Evolutionary conservation across 805 yeast species (phyloP).

Genomic region (Sugiyamaella lignohabitans): DNA sequence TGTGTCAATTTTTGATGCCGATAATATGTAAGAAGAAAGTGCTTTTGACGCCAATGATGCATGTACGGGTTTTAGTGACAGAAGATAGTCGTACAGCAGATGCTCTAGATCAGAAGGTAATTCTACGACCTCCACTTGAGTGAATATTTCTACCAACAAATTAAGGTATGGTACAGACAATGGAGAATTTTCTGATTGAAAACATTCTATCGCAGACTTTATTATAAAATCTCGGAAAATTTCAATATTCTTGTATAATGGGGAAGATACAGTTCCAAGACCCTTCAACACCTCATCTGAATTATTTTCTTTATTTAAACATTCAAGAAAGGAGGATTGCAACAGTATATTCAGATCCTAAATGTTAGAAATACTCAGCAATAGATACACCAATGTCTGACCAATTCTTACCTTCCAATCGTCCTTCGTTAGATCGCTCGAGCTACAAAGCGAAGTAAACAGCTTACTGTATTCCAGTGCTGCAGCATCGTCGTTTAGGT

Average conservation of each 20-base stretch:
- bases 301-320: no score
- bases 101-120: background rate
- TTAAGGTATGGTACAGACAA: background rate
- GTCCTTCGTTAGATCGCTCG: no score
- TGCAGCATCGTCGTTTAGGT: background rate
- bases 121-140: background rate
- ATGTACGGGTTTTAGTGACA: background rate
- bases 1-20: background rate
- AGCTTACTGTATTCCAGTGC: background rate
- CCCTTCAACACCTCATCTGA: background rate
- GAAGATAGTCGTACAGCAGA: background rate
- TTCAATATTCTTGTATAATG: background rate
- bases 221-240: background rate
- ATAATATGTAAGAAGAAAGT: no score
- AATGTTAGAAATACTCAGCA: no score
- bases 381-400: no score
- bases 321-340: no score
- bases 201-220: no score
- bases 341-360: no score
- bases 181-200: no score
- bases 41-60: background rate
- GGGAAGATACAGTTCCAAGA: background rate
- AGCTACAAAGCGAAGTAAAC: background rate
- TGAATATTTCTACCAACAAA: background rate
- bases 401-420: background rate